phyloP scores from a whole-genome alignment of 495 filamentous ascomycete genomes.

The Trichocladium antarcticum region DNA sequence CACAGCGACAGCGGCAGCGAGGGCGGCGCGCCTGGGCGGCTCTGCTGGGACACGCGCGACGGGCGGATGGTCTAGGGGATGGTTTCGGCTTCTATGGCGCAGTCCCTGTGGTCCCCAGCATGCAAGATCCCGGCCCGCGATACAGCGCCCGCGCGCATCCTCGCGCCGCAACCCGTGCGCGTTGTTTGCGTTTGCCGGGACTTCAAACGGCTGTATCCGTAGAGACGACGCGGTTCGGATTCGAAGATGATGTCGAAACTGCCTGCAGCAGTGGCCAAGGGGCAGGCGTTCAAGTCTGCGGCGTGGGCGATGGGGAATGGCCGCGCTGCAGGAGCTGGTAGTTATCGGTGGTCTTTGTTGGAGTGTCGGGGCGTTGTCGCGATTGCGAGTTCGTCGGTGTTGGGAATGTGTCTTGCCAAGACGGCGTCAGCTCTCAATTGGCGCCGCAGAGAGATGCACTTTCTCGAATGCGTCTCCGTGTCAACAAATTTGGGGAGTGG shows the following conservation, averaged over 20 bases:
- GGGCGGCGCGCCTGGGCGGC: too few relatives aligned
- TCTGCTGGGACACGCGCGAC: neutral
- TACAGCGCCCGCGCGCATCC: constrained; percentile 20
- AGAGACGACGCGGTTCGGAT: neutral
- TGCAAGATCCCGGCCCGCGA: constrained; percentile 18
- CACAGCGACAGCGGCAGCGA: too few relatives aligned
- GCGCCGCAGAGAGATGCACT: neutral
- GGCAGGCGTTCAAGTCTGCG: too few relatives aligned
- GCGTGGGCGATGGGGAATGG: too few relatives aligned
- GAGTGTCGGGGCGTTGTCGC: neutral
- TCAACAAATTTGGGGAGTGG: constrained; percentile 27
- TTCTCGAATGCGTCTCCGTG: constrained; percentile 10
- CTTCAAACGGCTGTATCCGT: too few relatives aligned
- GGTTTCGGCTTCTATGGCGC: neutral
- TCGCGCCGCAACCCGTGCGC: constrained; percentile 6
- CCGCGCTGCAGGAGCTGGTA: neutral
- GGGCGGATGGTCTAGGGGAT: neutral
- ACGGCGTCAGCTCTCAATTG: neutral
- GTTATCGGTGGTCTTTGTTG: neutral
- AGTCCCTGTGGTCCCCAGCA: constrained; percentile 14
- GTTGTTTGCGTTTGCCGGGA: too few relatives aligned
- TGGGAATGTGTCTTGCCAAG: neutral
- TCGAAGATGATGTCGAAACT: neutral
- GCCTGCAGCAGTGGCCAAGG: neutral
- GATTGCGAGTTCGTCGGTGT: neutral